These are phyloP conservation scores for Eucalyptus tenuipes DNA, from an alignment of 345 rosid species.

Conservation along the genomic window DNA sequence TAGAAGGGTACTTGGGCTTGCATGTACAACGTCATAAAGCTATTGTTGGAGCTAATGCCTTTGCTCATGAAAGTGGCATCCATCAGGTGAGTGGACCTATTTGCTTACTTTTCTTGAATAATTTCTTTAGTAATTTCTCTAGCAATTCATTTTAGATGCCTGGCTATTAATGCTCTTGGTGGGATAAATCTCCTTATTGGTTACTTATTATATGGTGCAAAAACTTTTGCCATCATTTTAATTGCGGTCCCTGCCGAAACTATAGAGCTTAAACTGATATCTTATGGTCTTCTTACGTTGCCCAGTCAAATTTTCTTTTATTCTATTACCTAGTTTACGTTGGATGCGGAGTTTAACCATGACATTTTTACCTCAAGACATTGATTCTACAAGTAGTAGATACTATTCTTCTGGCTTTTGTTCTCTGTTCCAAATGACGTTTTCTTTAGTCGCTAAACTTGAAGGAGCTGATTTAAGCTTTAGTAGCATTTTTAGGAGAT, in stretches of 20 bases:
- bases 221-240: not conserved
- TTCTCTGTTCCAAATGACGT: not conserved
- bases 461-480: not conserved
- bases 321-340: not conserved
- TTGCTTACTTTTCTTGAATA: not conserved
- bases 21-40: constrained; percentile 92
- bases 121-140: not conserved
- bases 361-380: not conserved
- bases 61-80: constrained; percentile 94
- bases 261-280: not conserved
- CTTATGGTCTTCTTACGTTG: not conserved
- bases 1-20: constrained; percentile 83
- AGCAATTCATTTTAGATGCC: not conserved
- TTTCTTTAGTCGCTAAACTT: not conserved
- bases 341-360: not conserved
- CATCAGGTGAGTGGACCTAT: constrained; percentile 44
- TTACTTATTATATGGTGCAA: not conserved
- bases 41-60: constrained; percentile 93
- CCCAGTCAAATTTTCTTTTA: not conserved
- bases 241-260: not conserved
- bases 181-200: not conserved
- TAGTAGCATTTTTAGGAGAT: not conserved
- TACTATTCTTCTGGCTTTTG: not conserved
- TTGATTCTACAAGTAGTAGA: not conserved
- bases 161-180: not conserved